A percentile compares a stretch with the other conserved stretches of the same genome.
These are phyloP conservation scores for Xylariaceae sp. DNA, from an alignment of 2,329 filamentous ascomycete species.

Conservation along the genomic window DNA sequence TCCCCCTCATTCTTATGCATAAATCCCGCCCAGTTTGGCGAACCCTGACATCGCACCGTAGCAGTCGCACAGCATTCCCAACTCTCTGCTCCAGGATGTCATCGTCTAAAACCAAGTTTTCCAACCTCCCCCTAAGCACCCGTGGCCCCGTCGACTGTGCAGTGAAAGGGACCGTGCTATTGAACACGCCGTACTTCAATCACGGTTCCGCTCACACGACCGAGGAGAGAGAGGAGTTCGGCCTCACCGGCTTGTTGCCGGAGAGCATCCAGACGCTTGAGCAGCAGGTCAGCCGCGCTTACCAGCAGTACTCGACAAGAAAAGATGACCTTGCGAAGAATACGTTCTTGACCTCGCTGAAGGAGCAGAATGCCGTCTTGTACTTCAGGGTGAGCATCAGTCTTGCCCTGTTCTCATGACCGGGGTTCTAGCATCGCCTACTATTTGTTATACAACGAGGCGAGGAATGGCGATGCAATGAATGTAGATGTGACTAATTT, in stretches of 20 bases:
- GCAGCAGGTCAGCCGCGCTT: slow-evolving; percentile 78
- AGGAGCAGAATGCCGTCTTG: slow-evolving; percentile 83
- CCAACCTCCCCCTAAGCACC: slow-evolving; percentile 55
- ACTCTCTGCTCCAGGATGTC: slow-evolving; percentile 32
- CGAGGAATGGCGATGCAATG: background rate
- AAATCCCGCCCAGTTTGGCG: slow-evolving; percentile 21
- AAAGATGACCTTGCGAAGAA: slow-evolving; percentile 78
- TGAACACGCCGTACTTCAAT: slow-evolving; percentile 75
- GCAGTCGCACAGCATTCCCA: slow-evolving; percentile 24
- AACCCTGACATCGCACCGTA: slow-evolving; percentile 15
- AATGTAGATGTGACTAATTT: background rate
- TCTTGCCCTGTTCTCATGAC: background rate
- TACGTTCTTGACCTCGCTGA: slow-evolving; percentile 84
- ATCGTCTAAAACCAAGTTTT: slow-evolving; percentile 45
- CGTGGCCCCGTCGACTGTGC: slow-evolving; percentile 58
- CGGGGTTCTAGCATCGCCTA: background rate
- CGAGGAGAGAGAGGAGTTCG: slow-evolving; percentile 73
- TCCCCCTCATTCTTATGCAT: too few relatives aligned
- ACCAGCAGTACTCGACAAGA: slow-evolving; percentile 75
- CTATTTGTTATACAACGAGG: background rate
- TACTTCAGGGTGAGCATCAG: slow-evolving; percentile 69
- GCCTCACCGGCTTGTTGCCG: slow-evolving; percentile 76
- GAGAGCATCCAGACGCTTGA: slow-evolving; percentile 75
- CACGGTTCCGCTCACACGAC: slow-evolving; percentile 81
- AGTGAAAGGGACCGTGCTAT: slow-evolving; percentile 58